phyloP scores from a whole-genome alignment of 2,329 filamentous ascomycete species.

The Plectosphaerella plurivora region DNA sequence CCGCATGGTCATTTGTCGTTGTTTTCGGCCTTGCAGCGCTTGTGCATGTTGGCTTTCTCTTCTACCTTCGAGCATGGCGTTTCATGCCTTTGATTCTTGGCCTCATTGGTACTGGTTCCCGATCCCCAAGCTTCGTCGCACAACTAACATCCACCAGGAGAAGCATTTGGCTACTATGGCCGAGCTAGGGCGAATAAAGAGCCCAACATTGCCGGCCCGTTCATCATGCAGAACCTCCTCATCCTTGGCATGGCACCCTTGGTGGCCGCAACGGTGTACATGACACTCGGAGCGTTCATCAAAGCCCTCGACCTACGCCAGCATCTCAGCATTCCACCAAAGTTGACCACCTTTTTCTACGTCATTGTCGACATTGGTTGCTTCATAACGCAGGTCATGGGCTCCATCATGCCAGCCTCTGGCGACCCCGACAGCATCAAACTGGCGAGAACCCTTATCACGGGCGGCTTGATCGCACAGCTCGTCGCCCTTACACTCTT shows the following conservation, averaged over 20 bases:
- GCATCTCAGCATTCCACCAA: slow-evolving; percentile 29
- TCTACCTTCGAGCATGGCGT: neutral
- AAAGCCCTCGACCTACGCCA: slow-evolving; percentile 25
- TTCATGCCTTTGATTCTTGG: neutral
- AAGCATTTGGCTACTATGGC: slow-evolving; percentile 10
- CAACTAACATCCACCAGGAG: slow-evolving; percentile 1
- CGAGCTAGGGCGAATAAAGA: slow-evolving; percentile 2
- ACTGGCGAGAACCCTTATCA: slow-evolving; percentile 14
- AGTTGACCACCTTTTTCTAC: slow-evolving; percentile 38
- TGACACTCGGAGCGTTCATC: slow-evolving; percentile 30
- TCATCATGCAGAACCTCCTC: slow-evolving; percentile 30
- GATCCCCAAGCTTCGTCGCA: too few relatives aligned
- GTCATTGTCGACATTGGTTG: slow-evolving; percentile 41
- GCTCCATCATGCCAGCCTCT: slow-evolving; percentile 19
- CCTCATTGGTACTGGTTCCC: neutral
- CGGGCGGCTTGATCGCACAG: slow-evolving; percentile 40
- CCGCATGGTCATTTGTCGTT: slow-evolving; percentile 7
- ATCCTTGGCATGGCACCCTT: slow-evolving; percentile 32
- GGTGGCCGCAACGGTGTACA: slow-evolving; percentile 36
- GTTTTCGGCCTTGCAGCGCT: slow-evolving; percentile 4
- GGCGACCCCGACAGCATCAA: slow-evolving; percentile 9
- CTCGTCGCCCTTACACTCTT: slow-evolving; percentile 47
- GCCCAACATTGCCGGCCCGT: slow-evolving; percentile 14
- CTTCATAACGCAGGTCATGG: slow-evolving; percentile 35
- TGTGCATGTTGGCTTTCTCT: neutral